These are phyloP conservation scores for Mycena filopes DNA, from an alignment of 768 basidiomycete species.

Conservation along the genomic window DNA sequence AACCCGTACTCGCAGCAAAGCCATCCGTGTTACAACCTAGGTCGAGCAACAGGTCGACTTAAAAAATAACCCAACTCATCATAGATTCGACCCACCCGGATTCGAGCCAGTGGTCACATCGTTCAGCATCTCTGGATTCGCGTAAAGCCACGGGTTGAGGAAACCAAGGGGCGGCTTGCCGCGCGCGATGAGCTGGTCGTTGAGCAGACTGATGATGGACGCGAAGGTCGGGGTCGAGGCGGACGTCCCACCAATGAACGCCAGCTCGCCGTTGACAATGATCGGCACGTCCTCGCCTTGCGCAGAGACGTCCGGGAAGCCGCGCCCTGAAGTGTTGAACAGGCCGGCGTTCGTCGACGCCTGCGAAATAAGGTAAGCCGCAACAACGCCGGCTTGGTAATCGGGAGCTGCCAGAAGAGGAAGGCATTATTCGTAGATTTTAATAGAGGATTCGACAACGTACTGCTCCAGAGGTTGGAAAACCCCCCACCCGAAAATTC, in stretches of 20 bases:
- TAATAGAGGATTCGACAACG: no score
- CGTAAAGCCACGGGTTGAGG: constrained; percentile 29
- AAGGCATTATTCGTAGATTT: no score
- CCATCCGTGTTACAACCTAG: constrained; percentile 24
- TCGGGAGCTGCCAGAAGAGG: no score
- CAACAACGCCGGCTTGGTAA: constrained; percentile 39
- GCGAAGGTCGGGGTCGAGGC: constrained; percentile 25
- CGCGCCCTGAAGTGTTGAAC: constrained; percentile 47
- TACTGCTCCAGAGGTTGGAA: no score
- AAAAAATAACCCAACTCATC: no score
- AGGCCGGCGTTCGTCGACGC: constrained; percentile 39
- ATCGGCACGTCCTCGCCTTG: constrained; percentile 31
- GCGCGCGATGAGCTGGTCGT: constrained; percentile 22
- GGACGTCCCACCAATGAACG: constrained; percentile 29
- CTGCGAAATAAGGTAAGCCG: constrained; percentile 33
- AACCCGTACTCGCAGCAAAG: constrained; percentile 13
- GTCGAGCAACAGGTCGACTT: constrained; percentile 19
- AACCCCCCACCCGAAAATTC: constrained; percentile 1
- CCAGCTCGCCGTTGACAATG: constrained; percentile 14
- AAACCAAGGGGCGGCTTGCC: constrained; percentile 24
- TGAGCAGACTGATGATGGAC: constrained; percentile 20
- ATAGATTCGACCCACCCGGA: constrained; percentile 11
- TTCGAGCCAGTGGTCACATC: constrained; percentile 27
- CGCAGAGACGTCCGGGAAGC: constrained; percentile 42
- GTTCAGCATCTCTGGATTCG: constrained; percentile 20